Evolutionary conservation across 2,329 filamentous ascomycete species (phyloP).

Genomic region (Stagonosporopsis rhizophila): DNA sequence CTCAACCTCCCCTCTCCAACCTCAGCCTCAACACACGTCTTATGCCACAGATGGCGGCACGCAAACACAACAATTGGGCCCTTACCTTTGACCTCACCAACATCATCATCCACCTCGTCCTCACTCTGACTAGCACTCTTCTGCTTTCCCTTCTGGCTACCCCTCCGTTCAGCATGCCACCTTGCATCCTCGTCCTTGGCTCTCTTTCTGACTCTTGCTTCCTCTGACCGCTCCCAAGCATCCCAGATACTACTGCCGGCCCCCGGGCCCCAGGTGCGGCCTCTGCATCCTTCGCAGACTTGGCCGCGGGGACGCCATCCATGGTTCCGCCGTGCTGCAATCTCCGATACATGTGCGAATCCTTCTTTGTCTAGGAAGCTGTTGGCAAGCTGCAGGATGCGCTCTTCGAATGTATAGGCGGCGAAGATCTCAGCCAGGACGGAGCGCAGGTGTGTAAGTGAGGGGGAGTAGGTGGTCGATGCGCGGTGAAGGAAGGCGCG

Average conservation of each 20-base stretch:
- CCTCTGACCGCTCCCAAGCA: slow-evolving; percentile 69
- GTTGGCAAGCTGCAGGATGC: slow-evolving; percentile 84
- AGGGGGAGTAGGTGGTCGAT: slow-evolving; percentile 76
- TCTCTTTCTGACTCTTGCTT: slow-evolving; percentile 46
- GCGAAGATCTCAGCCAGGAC: slow-evolving; percentile 91
- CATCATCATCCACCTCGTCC: slow-evolving; percentile 25
- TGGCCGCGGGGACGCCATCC: slow-evolving; percentile 91
- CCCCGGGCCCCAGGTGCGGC: slow-evolving; percentile 87
- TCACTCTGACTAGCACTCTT: slow-evolving; percentile 42
- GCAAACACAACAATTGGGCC: slow-evolving; percentile 47
- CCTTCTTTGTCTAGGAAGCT: slow-evolving; percentile 86
- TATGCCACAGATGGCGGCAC: slow-evolving; percentile 52
- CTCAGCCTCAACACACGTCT: slow-evolving; percentile 39
- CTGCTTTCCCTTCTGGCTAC: slow-evolving; percentile 59
- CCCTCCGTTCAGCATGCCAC: slow-evolving; percentile 38
- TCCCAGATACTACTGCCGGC: slow-evolving; percentile 79
- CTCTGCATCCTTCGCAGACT: slow-evolving; percentile 84
- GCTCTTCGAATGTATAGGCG: slow-evolving; percentile 94
- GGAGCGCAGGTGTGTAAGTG: slow-evolving; percentile 81
- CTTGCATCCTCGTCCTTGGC: slow-evolving; percentile 45
- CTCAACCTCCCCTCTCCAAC: slow-evolving; percentile 23
- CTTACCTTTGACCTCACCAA: slow-evolving; percentile 1
- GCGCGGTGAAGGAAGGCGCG: slow-evolving; percentile 87
- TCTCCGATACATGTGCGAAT: slow-evolving; percentile 80
- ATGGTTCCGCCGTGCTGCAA: slow-evolving; percentile 75